Evolutionary conservation across 352 stramenopile species (phyloP).

Genomic region (Saprolegnia diclina): DNA sequence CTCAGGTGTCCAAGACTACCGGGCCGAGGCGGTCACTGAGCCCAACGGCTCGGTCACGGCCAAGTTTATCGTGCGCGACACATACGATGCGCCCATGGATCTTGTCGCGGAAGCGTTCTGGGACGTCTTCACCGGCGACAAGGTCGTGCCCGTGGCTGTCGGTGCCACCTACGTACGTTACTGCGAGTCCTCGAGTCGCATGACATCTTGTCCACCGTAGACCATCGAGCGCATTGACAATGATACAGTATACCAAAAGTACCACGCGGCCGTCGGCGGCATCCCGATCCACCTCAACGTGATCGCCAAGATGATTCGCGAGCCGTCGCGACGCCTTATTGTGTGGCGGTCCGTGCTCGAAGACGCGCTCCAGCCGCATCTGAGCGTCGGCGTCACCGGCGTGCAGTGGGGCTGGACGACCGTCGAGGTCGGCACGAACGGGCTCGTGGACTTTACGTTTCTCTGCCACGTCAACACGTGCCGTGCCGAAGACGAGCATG

Average conservation of each 20-base stretch:
- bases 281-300: conserved; percentile 6
- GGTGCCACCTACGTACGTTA: not conserved
- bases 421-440: not conserved
- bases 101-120: not conserved
- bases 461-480: conserved; percentile 8
- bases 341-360: conserved; percentile 24
- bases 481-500: not conserved
- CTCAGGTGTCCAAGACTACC: not conserved
- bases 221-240: conserved; percentile 13
- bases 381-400: conserved; percentile 11
- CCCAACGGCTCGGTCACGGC: conserved; percentile 3
- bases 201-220: not conserved
- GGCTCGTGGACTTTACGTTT: not conserved
- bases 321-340: conserved; percentile 16
- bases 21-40: not conserved
- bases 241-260: conserved; percentile 20
- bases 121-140: not conserved
- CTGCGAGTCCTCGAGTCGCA: not conserved
- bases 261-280: not conserved
- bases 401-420: conserved; percentile 23
- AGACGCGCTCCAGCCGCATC: conserved; percentile 21
- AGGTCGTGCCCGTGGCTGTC: not conserved
- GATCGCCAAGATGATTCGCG: conserved; percentile 13
- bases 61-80: conserved; percentile 17
- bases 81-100: conserved; percentile 4